Conservation (phyloP, 768 basidiomycete species). For the Tulasnella calospora region DNA sequence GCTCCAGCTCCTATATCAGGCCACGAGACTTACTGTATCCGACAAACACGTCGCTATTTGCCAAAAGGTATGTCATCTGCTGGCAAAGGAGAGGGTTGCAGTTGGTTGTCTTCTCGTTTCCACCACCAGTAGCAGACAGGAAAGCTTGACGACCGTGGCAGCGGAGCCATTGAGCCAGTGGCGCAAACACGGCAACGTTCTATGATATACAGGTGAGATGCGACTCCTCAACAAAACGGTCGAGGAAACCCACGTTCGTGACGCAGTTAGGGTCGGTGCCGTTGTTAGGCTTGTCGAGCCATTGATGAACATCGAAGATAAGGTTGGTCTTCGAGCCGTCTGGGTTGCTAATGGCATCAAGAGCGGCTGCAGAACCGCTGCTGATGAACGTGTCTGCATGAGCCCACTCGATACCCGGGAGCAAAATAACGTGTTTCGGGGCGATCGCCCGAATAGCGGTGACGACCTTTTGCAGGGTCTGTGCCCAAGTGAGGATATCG, state of each 20-base stretch:
- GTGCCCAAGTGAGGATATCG: conserved; percentile 41
- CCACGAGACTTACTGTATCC: conserved; percentile 7
- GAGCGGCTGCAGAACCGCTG: conserved; percentile 39
- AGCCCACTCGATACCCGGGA: conserved; percentile 45
- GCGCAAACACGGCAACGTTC: background rate
- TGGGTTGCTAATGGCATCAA: conserved; percentile 44
- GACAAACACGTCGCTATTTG: conserved; percentile 24
- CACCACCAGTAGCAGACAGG: conserved; percentile 22
- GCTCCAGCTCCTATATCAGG: conserved; percentile 39
- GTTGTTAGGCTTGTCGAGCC: conserved; percentile 45
- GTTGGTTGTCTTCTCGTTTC: background rate
- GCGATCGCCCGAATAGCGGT: conserved; percentile 45
- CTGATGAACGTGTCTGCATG: conserved; percentile 40
- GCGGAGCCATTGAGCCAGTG: conserved; percentile 16
- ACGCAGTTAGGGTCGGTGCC: conserved; percentile 45
- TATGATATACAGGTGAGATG: background rate
- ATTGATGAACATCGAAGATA: conserved; percentile 41
- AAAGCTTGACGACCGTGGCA: conserved; percentile 18
- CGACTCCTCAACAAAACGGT: background rate
- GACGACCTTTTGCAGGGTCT: conserved; percentile 40
- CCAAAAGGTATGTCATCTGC: conserved; percentile 8
- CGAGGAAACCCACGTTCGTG: conserved; percentile 32
- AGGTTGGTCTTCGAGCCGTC: conserved; percentile 40
- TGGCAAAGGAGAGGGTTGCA: conserved; percentile 21
- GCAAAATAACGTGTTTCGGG: conserved; percentile 41